Evolutionary conservation across 495 filamentous ascomycete species (phyloP).

Genomic region (Hypoxylon subgilvum): DNA sequence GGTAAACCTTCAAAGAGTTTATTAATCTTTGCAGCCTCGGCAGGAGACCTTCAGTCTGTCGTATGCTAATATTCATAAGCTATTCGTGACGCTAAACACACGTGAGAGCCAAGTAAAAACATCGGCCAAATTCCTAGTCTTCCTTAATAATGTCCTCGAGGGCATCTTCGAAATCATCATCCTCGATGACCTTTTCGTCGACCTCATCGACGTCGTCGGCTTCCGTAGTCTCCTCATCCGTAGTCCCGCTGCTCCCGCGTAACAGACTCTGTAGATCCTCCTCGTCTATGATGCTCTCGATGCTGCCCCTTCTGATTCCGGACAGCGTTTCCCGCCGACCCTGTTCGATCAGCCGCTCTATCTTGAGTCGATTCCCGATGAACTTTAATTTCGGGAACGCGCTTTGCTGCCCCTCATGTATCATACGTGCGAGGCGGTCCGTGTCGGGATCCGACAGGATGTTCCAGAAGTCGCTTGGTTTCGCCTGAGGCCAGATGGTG

Average conservation of each 20-base stretch:
- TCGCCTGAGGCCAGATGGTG: slow-evolving; percentile 88
- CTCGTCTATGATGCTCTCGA: slow-evolving; percentile 54
- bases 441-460: slow-evolving; percentile 83
- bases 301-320: slow-evolving; percentile 46
- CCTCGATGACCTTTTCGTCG: slow-evolving; percentile 24
- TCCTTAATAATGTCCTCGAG: slow-evolving; percentile 9
- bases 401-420: slow-evolving; percentile 82
- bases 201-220: slow-evolving; percentile 8
- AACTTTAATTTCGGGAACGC: slow-evolving; percentile 91
- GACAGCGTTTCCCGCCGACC: slow-evolving; percentile 66
- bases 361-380: slow-evolving; percentile 80
- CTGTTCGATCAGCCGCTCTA: slow-evolving; percentile 78
- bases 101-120: too few species aligned
- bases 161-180: slow-evolving; percentile 13
- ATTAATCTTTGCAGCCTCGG: too few species aligned
- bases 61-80: too few species aligned
- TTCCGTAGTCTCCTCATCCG: slow-evolving; percentile 41
- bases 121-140: background rate
- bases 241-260: slow-evolving; percentile 21
- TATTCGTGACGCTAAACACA: background rate
- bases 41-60: too few species aligned
- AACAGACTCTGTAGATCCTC: slow-evolving; percentile 50
- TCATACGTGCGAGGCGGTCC: slow-evolving; percentile 80
- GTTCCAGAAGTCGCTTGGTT: slow-evolving; percentile 76
- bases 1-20: too few species aligned